Base-by-base conservation (phyloP, 331 rosid genomes). In the Acacia concinna region DNA sequence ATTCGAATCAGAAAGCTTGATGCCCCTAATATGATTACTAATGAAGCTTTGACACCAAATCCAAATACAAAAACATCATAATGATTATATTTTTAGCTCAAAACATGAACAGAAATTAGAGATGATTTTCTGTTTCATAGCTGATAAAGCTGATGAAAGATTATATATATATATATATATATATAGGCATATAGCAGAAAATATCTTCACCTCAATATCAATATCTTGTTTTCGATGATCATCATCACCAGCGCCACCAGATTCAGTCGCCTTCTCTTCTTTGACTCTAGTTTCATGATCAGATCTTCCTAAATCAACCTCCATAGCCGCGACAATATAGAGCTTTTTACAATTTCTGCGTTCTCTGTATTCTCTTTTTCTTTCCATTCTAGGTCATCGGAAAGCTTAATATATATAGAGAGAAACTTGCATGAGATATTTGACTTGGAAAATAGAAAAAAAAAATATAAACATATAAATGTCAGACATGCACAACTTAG, bases 391-490 rank as follows among this genome's bases (percentile, higher is more conserved):
- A 73, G 40, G 79, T 38, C 62, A 73, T 80, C 83, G 27, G 69
- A 63, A 23, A 77, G 65, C 71, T 82, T 78, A 77, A 77, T 87
- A 88, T 75, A 80, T 75, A 83, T 79, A 63, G 77, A 85, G 76
- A 67, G 78, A 84, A 72, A 64, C 68, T 57, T 81, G 97, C 86
- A 71, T 81, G 89, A 77, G 86, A 84, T 63, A 79, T 88, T 88
- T 91, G 90, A 93, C 97, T 77, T 71, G 71, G 69, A 67, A 78
- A 75, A 10, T 32, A 40, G 18, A 75, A 57, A 46, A 47, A 18
- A 0, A 21, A 65, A 75, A 71, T 43, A 37, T 44, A 13, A 18
- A 65, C 15, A 30, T 76, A 81, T n/a, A 10, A 35, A 35, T 66
- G 28, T 37, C 31, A 38, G 41, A 38, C 41, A 9, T 31, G 23